Percentiles rank a stretch among this genome's conserved stretches.
Conservation (phyloP, 2,329 filamentous ascomycete genomes). For the Aspergillus glaucus region DNA sequence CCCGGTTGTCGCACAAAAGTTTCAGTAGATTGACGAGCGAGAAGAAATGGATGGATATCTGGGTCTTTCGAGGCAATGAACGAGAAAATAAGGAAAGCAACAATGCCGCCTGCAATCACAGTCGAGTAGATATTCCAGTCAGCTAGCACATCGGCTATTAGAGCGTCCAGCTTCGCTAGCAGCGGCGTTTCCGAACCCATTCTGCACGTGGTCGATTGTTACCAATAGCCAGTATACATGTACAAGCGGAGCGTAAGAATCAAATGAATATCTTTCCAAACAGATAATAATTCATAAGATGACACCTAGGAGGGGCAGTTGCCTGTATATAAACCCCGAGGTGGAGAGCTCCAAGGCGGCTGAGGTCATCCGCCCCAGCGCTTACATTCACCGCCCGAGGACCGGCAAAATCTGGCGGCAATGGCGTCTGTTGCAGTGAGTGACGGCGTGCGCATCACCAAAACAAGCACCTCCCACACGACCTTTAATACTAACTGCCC, state of each 20-base stretch:
- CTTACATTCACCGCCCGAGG: neutral
- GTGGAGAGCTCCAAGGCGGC: neutral
- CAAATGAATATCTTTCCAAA: neutral
- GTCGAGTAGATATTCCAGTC: constrained; percentile 83
- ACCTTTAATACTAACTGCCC: neutral
- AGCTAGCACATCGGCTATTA: constrained; percentile 61
- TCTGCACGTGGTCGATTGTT: constrained; percentile 6
- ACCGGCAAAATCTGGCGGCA: constrained; percentile 13
- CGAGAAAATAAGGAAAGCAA: constrained; percentile 63
- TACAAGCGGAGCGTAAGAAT: neutral
- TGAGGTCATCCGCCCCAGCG: neutral
- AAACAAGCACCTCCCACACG: constrained; percentile 12
- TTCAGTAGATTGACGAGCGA: constrained; percentile 74
- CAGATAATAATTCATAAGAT: neutral
- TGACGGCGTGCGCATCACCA: constrained; percentile 8
- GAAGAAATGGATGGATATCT: constrained; percentile 84
- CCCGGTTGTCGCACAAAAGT: constrained; percentile 74
- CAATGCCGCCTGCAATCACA: constrained; percentile 59
- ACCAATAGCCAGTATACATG: neutral
- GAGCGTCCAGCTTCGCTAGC: constrained; percentile 64
- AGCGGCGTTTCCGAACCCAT: constrained; percentile 46
- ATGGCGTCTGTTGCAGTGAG: constrained; percentile 14
- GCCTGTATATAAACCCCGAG: neutral
- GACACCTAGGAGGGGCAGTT: neutral
- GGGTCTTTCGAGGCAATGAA: constrained; percentile 69